A percentile compares a stretch with the other conserved stretches of the same genome.
Conservation (phyloP, 257 asterid genomes). For the Ajuga chamaepitys region DNA sequence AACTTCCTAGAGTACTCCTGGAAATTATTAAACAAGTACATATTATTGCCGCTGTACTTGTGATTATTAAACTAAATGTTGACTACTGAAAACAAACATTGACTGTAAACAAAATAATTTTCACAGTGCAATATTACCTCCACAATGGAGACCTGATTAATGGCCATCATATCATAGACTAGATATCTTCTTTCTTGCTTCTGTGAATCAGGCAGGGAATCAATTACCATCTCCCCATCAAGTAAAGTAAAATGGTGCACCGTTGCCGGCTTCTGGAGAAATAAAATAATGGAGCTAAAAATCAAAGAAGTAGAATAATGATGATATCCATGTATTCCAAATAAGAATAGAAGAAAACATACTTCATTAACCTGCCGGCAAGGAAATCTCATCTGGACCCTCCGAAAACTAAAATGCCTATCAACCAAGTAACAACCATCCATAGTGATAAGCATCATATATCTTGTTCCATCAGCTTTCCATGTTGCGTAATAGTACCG, state of each 20-base stretch:
- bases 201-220: constrained; percentile 71
- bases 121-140: constrained; percentile 70
- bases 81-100: no score
- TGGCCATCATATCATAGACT: constrained; percentile 97
- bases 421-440: constrained; percentile 96
- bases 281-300: constrained; percentile 8
- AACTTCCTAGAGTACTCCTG: no score
- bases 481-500: constrained; percentile 96
- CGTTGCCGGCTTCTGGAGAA: constrained; percentile 51
- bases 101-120: not conserved
- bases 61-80: no score
- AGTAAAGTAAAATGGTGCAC: constrained; percentile 87
- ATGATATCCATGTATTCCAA: constrained; percentile 7
- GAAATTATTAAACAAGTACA: no score
- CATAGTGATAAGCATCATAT: constrained; percentile 94
- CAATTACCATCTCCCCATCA: constrained; percentile 98
- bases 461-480: constrained; percentile 99
- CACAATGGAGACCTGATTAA: constrained; percentile 58
- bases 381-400: constrained; percentile 99
- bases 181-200: constrained; percentile 91
- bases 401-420: constrained; percentile 79
- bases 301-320: not conserved
- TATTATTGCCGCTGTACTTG: no score
- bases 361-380: constrained; percentile 70
- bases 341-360: constrained; percentile 17